phyloP scores from a whole-genome alignment of 2,329 filamentous ascomycete species.

The Beauveria scarabaeidicola region DNA sequence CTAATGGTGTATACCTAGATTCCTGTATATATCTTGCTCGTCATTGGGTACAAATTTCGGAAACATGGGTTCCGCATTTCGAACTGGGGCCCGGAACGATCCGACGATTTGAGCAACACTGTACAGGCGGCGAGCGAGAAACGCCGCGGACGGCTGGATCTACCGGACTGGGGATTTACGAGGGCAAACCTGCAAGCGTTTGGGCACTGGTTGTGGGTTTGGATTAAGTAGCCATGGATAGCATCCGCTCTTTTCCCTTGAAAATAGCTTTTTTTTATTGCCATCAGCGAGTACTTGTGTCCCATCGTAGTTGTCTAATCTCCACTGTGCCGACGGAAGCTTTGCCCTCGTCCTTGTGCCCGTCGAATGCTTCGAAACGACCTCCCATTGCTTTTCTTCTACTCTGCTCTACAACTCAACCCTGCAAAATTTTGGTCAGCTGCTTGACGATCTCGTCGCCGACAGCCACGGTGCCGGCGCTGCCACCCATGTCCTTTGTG shows the following conservation, averaged over 20 bases:
- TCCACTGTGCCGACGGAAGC: no score
- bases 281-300: no score
- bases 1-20: slow-evolving; percentile 18
- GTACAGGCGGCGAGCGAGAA: slow-evolving; percentile 26
- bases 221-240: slow-evolving; percentile 23
- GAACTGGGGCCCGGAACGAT: slow-evolving; percentile 28
- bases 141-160: slow-evolving; percentile 28
- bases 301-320: no score
- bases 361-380: no score
- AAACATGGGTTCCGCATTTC: slow-evolving; percentile 26
- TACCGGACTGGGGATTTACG: slow-evolving; percentile 26
- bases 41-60: slow-evolving; percentile 29
- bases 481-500: slow-evolving; percentile 81
- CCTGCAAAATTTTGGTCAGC: slow-evolving; percentile 59
- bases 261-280: no score
- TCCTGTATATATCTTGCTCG: slow-evolving; percentile 27
- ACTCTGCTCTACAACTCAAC: no score
- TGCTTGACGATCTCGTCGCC: slow-evolving; percentile 71
- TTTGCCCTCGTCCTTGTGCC: no score
- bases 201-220: slow-evolving; percentile 28
- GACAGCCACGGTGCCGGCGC: slow-evolving; percentile 59
- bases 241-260: no score
- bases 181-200: slow-evolving; percentile 23
- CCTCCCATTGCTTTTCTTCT: no score
- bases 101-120: slow-evolving; percentile 27